Base-by-base conservation (phyloP, 2,329 filamentous ascomycete species). In the Verticillium alfalfae region DNA sequence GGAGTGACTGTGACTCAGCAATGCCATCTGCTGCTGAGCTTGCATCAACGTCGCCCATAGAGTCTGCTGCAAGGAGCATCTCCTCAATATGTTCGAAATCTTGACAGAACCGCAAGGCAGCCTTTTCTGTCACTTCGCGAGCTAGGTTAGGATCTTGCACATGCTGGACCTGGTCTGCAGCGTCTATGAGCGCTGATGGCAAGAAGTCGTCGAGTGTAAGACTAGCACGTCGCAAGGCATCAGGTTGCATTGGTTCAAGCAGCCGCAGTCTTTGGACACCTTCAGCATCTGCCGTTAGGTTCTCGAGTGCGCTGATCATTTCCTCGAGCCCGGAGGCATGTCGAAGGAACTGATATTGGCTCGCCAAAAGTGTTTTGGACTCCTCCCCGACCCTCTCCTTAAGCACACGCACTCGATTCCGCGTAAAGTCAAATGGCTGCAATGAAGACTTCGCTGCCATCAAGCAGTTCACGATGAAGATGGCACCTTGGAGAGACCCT, bases 171-270 rank as follows among this genome's bases (percentile, higher is more conserved):
- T 92, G 91, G 58, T 95, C 90, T 68, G 91, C 87, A 2, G 93
- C 93, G 72, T 99, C 95, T 81, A 97, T 94, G 36, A 97, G 82
- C 2, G 94, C 95, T 1, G 92, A 96, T 0, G 95, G 93, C 31
- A 99, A 79, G 76, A 98, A 99, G 64, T 92, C 88, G 70, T 99
- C 95, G 7, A 99, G 81, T 49, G 83, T 84, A 68, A 93, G 91
- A 68, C 91, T 91, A 2, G 89, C 87, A 58, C 81, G 77, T 1
- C 83, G 76, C n/a, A 98, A 79, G 0, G 82, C 75, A 5, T 82
- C 76, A 0, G 85, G 82, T 62, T 88, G 83, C 70, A 92, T 85
- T 4, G 82, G 75, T 0, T 82, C 78, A 1, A 89, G 78, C 1
- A 71, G 70, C 1, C 79, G 71, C 31, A 92, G 59, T 5, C 81